These are phyloP conservation scores for Microcos paniculata DNA, from an alignment of 345 rosid genomes.

Conservation along the genomic window DNA sequence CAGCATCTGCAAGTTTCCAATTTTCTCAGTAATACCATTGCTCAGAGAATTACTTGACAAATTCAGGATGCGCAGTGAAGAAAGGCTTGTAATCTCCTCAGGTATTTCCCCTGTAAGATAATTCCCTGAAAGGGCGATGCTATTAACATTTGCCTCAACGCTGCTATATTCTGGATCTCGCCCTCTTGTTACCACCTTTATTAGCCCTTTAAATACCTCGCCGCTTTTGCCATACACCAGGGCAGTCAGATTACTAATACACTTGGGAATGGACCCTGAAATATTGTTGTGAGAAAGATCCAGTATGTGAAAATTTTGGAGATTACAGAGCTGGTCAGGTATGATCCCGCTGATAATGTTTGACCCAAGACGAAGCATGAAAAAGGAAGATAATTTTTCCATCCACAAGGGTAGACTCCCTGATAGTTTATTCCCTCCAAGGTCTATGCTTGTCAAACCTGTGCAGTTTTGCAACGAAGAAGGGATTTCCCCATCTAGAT, in stretches of 20 bases:
- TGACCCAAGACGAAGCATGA: conserved; percentile 40
- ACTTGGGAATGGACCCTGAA: conserved; percentile 40
- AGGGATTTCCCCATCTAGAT: conserved; percentile 47
- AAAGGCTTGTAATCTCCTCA: conserved; percentile 24
- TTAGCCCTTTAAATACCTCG: conserved; percentile 34
- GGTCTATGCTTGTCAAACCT: conserved; percentile 45
- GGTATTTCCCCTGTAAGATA: conserved; percentile 42
- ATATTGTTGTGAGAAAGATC: conserved; percentile 51
- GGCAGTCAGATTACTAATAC: conserved; percentile 44
- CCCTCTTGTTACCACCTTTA: conserved; percentile 35
- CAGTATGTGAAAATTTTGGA: conserved; percentile 41
- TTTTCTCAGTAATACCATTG: conserved; percentile 29
- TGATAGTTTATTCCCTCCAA: conserved; percentile 45
- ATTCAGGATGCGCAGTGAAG: conserved; percentile 31
- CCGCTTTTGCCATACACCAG: conserved; percentile 19
- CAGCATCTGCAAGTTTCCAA: conserved; percentile 28
- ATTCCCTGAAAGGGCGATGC: conserved; percentile 45
- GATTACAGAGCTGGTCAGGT: conserved; percentile 33
- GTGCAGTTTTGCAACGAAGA: conserved; percentile 47
- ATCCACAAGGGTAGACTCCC: conserved; percentile 47
- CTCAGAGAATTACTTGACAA: conserved; percentile 33
- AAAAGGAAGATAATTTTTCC: conserved; percentile 26
- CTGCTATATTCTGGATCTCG: conserved; percentile 21
- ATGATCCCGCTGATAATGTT: conserved; percentile 37
- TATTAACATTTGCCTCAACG: conserved; percentile 16